These are phyloP conservation scores for Lyophyllum shimeji DNA, from an alignment of 768 basidiomycete species.

Conservation along the genomic window DNA sequence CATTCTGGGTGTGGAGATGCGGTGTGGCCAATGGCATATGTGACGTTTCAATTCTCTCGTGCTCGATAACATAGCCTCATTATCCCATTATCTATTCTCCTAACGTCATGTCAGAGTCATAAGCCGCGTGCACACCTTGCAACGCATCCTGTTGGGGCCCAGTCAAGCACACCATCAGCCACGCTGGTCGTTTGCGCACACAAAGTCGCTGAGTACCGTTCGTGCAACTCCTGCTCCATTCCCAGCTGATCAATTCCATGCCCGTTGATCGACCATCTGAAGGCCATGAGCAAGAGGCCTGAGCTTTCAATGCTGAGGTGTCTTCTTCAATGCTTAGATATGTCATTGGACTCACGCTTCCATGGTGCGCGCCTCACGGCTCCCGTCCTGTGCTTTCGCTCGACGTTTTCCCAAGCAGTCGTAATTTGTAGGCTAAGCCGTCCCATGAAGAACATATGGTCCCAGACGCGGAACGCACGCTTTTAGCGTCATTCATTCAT, in stretches of 20 bases:
- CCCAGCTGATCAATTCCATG: slow-evolving; percentile 9
- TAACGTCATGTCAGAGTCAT: slow-evolving; percentile 16
- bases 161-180: slow-evolving; percentile 1
- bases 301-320: neutral
- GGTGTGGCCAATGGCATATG: slow-evolving; percentile 22
- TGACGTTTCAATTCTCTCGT: slow-evolving; percentile 30
- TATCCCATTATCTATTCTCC: slow-evolving; percentile 17
- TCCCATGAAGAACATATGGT: neutral
- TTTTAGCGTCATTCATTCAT: neutral
- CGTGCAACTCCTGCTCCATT: slow-evolving; percentile 13
- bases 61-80: slow-evolving; percentile 29
- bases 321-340: neutral
- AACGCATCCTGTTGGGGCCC: slow-evolving; percentile 4
- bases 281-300: neutral
- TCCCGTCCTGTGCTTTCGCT: neutral
- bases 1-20: slow-evolving; percentile 2
- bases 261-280: neutral
- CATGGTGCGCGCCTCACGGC: slow-evolving; percentile 8
- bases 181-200: slow-evolving; percentile 7
- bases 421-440: neutral
- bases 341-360: neutral
- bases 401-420: neutral
- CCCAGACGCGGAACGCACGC: neutral
- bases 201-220: slow-evolving; percentile 24
- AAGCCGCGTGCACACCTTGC: slow-evolving; percentile 5